Percentiles rank a stretch among this genome's conserved stretches.
Evolutionary conservation across 1,284 basidiomycete genomes (phyloP).

Genomic region (Kalmanozyma brasiliensis): DNA sequence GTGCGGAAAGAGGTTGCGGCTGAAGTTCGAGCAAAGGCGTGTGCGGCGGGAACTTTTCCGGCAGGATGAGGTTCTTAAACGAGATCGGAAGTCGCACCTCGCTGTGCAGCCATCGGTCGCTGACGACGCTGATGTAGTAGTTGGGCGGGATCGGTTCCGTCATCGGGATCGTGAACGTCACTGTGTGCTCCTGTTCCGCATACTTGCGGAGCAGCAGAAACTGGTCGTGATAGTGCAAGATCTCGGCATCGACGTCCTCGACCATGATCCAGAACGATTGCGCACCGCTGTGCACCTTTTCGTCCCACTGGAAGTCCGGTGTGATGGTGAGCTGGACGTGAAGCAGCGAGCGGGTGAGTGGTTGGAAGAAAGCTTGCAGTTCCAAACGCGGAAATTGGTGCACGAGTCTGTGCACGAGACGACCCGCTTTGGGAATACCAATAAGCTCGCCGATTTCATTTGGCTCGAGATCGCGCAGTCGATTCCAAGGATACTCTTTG

Average conservation of each 20-base stretch:
- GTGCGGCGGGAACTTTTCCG: conserved; percentile 93
- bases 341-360: conserved; percentile 63
- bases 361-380: conserved; percentile 71
- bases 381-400: conserved; percentile 96
- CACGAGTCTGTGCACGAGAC: conserved; percentile 90
- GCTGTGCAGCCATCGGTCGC: conserved; percentile 94
- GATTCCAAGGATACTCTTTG: conserved; percentile 78
- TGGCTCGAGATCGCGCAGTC: conserved; percentile 64
- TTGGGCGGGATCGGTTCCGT: conserved; percentile 97
- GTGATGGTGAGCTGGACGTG: conserved; percentile 73
- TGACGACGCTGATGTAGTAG: conserved; percentile 94
- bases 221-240: conserved; percentile 91
- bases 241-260: conserved; percentile 96
- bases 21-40: conserved; percentile 94
- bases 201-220: conserved; percentile 92
- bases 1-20: conserved; percentile 84
- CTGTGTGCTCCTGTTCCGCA: conserved; percentile 85
- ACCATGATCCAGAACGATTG: conserved; percentile 91
- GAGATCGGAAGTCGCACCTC: conserved; percentile 94
- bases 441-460: conserved; percentile 82
- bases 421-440: conserved; percentile 86
- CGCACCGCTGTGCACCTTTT: conserved; percentile 86
- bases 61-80: conserved; percentile 96
- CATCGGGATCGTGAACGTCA: conserved; percentile 94
- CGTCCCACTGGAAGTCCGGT: conserved; percentile 97